phyloP scores from a whole-genome alignment of 2,329 filamentous ascomycete genomes.

The Colletotrichum chrysophilum region DNA sequence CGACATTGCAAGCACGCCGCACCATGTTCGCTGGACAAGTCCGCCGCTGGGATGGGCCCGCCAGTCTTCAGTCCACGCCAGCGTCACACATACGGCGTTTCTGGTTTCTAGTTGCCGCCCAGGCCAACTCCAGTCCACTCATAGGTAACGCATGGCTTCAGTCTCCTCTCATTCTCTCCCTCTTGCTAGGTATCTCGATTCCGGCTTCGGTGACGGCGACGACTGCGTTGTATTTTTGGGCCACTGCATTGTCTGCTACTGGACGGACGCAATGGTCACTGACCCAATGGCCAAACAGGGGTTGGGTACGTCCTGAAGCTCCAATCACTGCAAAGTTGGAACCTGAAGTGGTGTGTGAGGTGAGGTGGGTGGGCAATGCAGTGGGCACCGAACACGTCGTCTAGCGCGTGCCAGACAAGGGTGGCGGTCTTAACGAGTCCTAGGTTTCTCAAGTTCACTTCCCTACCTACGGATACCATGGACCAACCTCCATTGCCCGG shows the following conservation, averaged over 20 bases:
- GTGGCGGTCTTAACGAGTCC: background rate
- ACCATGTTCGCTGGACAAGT: background rate
- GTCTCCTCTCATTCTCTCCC: background rate
- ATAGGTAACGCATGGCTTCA: background rate
- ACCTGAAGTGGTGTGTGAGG: background rate
- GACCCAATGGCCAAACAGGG: background rate
- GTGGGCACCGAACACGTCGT: constrained; percentile 18
- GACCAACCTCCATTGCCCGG: background rate
- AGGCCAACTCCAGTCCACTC: background rate
- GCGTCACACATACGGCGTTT: constrained; percentile 11
- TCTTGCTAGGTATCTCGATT: background rate
- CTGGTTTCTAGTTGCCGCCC: background rate
- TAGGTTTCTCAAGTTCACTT: background rate
- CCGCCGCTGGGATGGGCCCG: background rate
- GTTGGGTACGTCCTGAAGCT: background rate
- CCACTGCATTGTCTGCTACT: background rate
- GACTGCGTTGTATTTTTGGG: constrained; percentile 8
- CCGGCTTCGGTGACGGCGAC: constrained; percentile 14
- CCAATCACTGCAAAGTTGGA: background rate
- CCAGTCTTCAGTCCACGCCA: background rate
- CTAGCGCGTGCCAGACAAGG: constrained; percentile 6
- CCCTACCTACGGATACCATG: background rate
- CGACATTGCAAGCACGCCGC: background rate
- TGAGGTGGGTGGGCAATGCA: background rate
- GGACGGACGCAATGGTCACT: background rate